Percentiles rank a stretch among this genome's conserved stretches.
Conservation (phyloP, 192 early-diverging fungal genomes). For the Coemansia sp. region DNA sequence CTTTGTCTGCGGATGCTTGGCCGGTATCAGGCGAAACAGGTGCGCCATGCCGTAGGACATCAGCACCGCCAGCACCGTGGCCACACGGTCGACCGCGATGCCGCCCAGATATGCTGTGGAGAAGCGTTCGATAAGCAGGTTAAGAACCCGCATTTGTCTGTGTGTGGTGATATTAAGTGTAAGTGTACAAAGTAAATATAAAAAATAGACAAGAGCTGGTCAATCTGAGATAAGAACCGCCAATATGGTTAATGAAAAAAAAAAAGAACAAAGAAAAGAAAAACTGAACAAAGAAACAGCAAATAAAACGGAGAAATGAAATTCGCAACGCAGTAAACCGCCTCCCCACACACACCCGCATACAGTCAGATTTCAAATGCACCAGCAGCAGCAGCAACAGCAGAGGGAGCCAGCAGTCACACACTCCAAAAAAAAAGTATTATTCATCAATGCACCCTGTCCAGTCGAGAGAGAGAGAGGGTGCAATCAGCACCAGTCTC, state of each 20-base stretch:
- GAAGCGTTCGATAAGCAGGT: conserved; percentile 21
- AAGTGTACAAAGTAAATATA: neutral
- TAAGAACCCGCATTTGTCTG: conserved; percentile 26
- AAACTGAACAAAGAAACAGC: neutral
- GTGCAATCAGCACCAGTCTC: too few species aligned
- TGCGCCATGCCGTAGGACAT: conserved; percentile 60
- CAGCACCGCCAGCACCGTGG: conserved; percentile 56
- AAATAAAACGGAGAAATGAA: neutral
- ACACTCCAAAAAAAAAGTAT: too few species aligned
- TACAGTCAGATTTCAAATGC: neutral
- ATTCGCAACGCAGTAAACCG: neutral
- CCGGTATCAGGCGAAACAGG: conserved; percentile 60
- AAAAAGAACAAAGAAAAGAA: neutral
- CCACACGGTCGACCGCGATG: conserved; percentile 61
- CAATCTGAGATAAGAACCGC: too few species aligned
- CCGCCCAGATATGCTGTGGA: conserved; percentile 52
- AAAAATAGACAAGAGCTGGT: too few species aligned
- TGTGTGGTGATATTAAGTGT: neutral
- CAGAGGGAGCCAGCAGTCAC: neutral
- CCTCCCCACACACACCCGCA: neutral
- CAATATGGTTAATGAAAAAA: neutral
- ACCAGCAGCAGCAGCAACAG: too few species aligned
- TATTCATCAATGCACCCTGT: too few species aligned
- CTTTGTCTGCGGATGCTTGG: conserved; percentile 42
- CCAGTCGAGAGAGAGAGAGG: too few species aligned